Conservation (phyloP, 768 basidiomycete species). For the Leccinum ochraceum region DNA sequence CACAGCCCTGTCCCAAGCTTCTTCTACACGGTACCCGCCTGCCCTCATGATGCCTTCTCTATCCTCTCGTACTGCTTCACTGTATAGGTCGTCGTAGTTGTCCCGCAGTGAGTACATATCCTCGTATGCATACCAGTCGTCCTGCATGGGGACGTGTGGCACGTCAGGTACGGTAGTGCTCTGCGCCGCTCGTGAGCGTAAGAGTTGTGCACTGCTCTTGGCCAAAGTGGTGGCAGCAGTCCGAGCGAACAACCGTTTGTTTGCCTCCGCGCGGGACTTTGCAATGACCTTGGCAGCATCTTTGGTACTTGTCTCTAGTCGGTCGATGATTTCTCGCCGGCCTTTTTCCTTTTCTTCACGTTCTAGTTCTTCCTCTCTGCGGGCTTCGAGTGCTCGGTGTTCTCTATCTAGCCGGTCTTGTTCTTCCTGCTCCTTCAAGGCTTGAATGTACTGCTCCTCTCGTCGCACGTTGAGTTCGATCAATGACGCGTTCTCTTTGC, state of each 20-base stretch:
- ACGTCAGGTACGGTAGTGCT: constrained; percentile 71
- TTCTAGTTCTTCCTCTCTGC: constrained; percentile 73
- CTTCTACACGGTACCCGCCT: constrained; percentile 79
- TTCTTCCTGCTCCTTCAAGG: constrained; percentile 79
- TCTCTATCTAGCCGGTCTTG: constrained; percentile 72
- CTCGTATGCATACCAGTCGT: constrained; percentile 75
- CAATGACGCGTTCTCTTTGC: constrained; percentile 75
- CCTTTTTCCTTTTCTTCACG: constrained; percentile 74
- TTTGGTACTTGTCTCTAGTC: constrained; percentile 74
- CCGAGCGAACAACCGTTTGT: constrained; percentile 61
- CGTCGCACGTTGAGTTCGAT: constrained; percentile 85
- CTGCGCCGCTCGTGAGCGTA: constrained; percentile 65
- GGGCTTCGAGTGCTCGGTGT: constrained; percentile 62
- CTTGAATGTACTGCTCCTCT: constrained; percentile 73
- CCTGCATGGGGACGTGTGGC: constrained; percentile 77
- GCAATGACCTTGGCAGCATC: constrained; percentile 71
- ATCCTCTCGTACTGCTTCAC: constrained; percentile 75
- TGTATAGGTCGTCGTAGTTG: constrained; percentile 70
- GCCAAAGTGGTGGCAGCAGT: constrained; percentile 42
- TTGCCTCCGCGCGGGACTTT: constrained; percentile 63
- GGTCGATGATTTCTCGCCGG: constrained; percentile 74
- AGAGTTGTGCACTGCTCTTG: constrained; percentile 47
- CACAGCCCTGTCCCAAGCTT: constrained; percentile 85
- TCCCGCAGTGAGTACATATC: constrained; percentile 59
- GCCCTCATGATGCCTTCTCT: constrained; percentile 78